phyloP scores from a whole-genome alignment of 345 rosid species.

The Syzygium aqueum region DNA sequence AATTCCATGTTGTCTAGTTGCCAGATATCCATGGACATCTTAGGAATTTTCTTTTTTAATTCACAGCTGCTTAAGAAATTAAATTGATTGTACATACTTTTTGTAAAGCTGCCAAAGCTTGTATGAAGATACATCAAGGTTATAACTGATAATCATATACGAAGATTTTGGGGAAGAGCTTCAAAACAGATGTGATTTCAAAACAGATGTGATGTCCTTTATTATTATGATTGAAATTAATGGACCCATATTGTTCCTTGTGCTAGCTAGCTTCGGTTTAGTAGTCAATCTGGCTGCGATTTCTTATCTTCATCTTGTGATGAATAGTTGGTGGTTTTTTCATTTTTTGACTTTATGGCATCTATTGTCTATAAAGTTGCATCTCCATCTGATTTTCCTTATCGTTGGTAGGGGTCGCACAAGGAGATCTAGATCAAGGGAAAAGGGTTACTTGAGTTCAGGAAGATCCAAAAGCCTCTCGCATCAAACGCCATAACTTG shows the following conservation, averaged over 20 bases:
- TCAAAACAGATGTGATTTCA: neutral
- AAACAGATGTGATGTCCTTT: neutral
- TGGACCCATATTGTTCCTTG: neutral
- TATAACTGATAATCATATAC: neutral
- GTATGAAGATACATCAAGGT: too few relatives aligned
- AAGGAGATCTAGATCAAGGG: slow-evolving; percentile 46
- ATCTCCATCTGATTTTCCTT: neutral
- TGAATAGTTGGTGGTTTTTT: neutral
- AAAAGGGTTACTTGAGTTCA: neutral
- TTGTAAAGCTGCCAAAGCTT: too few relatives aligned
- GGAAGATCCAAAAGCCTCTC: neutral
- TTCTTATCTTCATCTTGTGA: neutral
- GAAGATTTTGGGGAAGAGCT: neutral
- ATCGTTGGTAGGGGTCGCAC: slow-evolving; percentile 26
- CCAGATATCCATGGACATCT: too few relatives aligned
- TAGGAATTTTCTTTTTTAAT: too few relatives aligned
- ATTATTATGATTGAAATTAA: neutral
- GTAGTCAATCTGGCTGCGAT: neutral
- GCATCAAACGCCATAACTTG: too few relatives aligned
- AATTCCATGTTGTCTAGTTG: too few relatives aligned
- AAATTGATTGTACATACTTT: too few relatives aligned
- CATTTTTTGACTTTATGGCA: neutral
- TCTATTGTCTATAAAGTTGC: neutral
- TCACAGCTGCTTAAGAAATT: too few relatives aligned
- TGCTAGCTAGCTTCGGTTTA: neutral